Percentiles rank a stretch among this genome's conserved stretches.
phyloP scores from a whole-genome alignment of 257 asterid species.

The Ocimum tenuiflorum region DNA sequence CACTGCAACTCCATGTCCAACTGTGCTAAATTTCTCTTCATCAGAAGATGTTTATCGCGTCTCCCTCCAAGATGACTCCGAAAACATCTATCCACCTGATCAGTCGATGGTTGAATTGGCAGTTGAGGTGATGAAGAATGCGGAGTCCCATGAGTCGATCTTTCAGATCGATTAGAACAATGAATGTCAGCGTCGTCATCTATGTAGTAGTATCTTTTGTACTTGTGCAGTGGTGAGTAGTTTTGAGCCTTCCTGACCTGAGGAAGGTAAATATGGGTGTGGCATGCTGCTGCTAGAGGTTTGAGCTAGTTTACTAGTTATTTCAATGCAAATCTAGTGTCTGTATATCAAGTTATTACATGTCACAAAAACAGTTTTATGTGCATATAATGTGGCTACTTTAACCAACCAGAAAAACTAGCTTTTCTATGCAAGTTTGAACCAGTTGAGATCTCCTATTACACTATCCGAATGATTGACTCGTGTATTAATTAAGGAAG shows the following conservation, averaged over 20 bases:
- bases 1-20: constrained; percentile 14
- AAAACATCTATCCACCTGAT: constrained; percentile 21
- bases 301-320: background rate
- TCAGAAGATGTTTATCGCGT: constrained; percentile 43
- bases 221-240: no score
- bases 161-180: constrained; percentile 42
- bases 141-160: constrained; percentile 33
- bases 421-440: no score
- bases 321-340: no score
- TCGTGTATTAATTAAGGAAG: no score
- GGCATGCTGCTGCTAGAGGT: background rate
- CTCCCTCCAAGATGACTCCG: constrained; percentile 22
- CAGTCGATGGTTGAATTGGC: constrained; percentile 32
- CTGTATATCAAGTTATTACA: no score
- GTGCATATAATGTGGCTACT: background rate
- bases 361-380: background rate
- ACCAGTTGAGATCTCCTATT: no score
- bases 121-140: constrained; percentile 36
- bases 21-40: constrained; percentile 29
- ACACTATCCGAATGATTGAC: no score
- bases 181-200: background rate
- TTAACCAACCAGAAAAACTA: background rate
- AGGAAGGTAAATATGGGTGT: background rate
- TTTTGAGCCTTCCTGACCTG: background rate
- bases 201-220: background rate